Evolutionary conservation across 1,284 basidiomycete genomes (phyloP), one percentile per base, ranked within the genome.

Genomic region (Ceratobasidium sp.): DNA sequence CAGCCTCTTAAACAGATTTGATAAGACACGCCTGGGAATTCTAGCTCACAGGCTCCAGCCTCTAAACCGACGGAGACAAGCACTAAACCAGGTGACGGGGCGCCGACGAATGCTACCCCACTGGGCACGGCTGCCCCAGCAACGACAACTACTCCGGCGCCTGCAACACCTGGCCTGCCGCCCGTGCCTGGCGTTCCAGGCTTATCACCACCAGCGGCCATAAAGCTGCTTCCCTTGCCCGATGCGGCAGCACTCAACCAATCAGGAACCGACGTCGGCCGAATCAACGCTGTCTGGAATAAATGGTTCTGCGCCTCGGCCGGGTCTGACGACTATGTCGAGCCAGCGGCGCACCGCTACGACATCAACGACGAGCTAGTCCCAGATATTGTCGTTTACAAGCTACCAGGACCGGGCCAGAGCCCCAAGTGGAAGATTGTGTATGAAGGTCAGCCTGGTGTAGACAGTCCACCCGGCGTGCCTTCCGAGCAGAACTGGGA

Each of bases 281-380:
- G 43, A 67, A 67, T 67, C 49, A 67, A 67, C n/a, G 65, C 65
- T 8, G 34, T 67, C 29, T 67, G 65, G 65, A 67, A 54, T 22
- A 67, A 49, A 19, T 67, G 65, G 65, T 32, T 67, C 29, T 19
- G 19, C 49, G 17, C 32, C 1, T 67, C 25, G 22, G 17, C 22
- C 40, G 17, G 15, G 17, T 19, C 25, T 3, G 19, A 17, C 7
- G 8, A 52, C 29, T 52, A 49, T 34, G 32, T 54, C 29, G 65
- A 52, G 32, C 46, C 65, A 32, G 25, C 65, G 2, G 49, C 46
- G 34, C 44, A 52, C n/a, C 65, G 51, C 15, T 67, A 67, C 22
- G 49, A 67, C 46, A 25, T 51, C 29, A 15, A 67, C 9, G 46
- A 67, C 49, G 44, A 44, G 15, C 46, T 52, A 5, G 13, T 54